Conservation (phyloP, 345 rosid species). For the Pistacia vera region DNA sequence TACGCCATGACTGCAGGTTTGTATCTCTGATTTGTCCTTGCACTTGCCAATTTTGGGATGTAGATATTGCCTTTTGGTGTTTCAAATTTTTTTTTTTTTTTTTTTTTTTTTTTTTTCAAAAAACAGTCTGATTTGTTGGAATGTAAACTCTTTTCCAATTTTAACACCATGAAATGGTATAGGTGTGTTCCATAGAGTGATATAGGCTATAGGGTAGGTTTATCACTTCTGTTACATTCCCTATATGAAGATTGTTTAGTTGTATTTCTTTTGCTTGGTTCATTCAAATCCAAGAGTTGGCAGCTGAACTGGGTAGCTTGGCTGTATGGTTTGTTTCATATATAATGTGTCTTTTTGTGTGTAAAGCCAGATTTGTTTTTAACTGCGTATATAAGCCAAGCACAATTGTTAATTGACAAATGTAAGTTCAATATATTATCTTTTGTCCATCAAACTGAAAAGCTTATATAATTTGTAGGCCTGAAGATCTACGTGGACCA, state of each 20-base stretch:
- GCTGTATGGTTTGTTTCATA: not conserved
- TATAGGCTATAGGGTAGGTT: too few relatives aligned
- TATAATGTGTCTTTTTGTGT: not conserved
- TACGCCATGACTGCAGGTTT: slow-evolving; percentile 78
- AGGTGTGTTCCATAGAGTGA: too few relatives aligned
- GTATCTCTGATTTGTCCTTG: not conserved
- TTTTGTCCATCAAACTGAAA: not conserved
- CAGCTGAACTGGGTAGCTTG: not conserved
- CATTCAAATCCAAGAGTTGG: not conserved
- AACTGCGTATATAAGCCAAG: not conserved
- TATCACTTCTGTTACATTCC: not conserved
- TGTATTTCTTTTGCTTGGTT: not conserved
- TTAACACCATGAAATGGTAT: not conserved
- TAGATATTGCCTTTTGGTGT: not conserved
- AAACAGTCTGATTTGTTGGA: not conserved
- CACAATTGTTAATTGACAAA: not conserved
- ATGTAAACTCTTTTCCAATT: not conserved
- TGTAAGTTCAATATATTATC: not conserved
- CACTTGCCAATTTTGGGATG: not conserved
- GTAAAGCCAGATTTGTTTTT: not conserved
- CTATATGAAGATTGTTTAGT: not conserved
- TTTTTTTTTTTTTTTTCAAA: not conserved
- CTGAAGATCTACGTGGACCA: slow-evolving; percentile 77
- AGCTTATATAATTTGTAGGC: slow-evolving; percentile 43
- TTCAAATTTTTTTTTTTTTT: too few relatives aligned